Percentiles rank a stretch among this genome's conserved stretches.
These are phyloP conservation scores for Penicillium simplicissimum DNA, from an alignment of 495 filamentous ascomycete species.

Conservation along the genomic window DNA sequence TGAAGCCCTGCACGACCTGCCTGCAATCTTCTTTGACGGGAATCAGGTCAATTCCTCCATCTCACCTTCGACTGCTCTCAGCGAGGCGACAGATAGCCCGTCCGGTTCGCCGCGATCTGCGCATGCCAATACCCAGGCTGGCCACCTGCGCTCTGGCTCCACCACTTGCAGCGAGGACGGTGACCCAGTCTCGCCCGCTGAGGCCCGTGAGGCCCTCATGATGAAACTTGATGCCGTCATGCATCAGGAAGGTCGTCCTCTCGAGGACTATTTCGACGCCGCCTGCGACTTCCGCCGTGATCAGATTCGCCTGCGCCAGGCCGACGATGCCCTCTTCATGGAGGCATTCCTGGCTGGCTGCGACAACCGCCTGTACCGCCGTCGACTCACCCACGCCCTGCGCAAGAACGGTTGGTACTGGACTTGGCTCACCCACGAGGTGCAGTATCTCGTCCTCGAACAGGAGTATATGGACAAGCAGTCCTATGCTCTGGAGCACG, in stretches of 20 bases:
- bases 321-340: slow-evolving; percentile 2
- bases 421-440: slow-evolving; percentile 14
- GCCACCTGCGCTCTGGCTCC: not conserved
- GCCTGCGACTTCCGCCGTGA: slow-evolving; percentile 6
- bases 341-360: slow-evolving; percentile 13
- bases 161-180: not conserved
- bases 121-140: not conserved
- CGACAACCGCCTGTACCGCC: slow-evolving; percentile 16
- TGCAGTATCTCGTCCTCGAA: slow-evolving; percentile 12
- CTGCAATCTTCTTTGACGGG: not conserved
- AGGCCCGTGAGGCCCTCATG: not conserved
- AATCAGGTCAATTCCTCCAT: not conserved
- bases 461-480: slow-evolving; percentile 21
- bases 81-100: not conserved
- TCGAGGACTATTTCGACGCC: slow-evolving; percentile 16
- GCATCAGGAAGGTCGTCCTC: slow-evolving; percentile 10
- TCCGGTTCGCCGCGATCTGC: not conserved
- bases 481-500: slow-evolving; percentile 17
- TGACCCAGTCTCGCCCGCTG: not conserved
- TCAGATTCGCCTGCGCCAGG: not conserved
- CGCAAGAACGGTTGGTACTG: slow-evolving; percentile 15
- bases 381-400: slow-evolving; percentile 17
- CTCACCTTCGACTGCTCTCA: slow-evolving; percentile 3
- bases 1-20: not conserved
- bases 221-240: slow-evolving; percentile 6